Base-by-base conservation (phyloP, 2,329 filamentous ascomycete species). In the Aspergillus latus region DNA sequence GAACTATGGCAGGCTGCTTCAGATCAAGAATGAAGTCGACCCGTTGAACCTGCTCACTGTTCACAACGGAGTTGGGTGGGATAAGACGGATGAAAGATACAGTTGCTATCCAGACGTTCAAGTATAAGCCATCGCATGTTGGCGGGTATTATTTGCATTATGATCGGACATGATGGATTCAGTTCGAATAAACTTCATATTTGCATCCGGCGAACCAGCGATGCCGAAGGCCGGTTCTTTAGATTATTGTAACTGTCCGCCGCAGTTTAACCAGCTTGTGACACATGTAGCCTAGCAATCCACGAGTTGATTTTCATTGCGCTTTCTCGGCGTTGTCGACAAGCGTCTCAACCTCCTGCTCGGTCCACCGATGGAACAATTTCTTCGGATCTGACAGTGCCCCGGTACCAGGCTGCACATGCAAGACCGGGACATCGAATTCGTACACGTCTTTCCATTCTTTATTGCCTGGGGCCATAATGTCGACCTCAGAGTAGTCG, bases 371-470 rank as follows among this genome's bases (percentile, higher is more conserved):
- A 70, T 87, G 84, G 76, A 86, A 86, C 32, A 87, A 72, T 68
- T 87, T 87, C 58, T 78, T 74, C 10, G 72, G 78, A 65, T 87
- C 84, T 73, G 84, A 84, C 15, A 85, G 74, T 10, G 40, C 40
- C 11, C 49, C 30, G 58, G 83, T 75, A 37, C 67, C 74, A 68
- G 68, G 81, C 36, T 79, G 82, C 42, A 86, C 75, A 66, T 87
- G 84, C 32, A 87, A 76, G 59, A 87, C 84, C 0, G 84, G 84
- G 2, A 84, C 84, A 64, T 87, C 84, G 58, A 86, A 86, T 48
- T 86, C 84, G 63, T 87, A 87, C 13, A 84, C 69, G 56, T 78
- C 73, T 63, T 80, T 86, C 84, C 84, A 87, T 49, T 76, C 71
- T 59, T 81, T 74, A 49, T 85, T 79, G 3, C 72, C 75, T 0